phyloP scores from a whole-genome alignment of 768 basidiomycete species.

The Rhodotorula graminis region DNA sequence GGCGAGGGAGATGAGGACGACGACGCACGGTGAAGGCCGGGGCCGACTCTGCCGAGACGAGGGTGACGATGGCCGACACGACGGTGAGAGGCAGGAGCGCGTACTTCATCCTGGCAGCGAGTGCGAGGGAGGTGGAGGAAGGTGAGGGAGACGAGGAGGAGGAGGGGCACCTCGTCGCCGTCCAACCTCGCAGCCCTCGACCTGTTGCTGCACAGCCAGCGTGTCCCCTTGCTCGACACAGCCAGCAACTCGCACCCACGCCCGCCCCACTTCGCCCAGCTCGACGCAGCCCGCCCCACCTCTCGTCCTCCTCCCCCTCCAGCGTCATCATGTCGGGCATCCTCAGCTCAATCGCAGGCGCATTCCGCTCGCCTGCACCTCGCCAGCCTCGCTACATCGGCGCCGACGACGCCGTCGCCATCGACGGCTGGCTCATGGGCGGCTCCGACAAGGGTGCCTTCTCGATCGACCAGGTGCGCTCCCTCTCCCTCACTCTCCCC shows the following conservation, averaged over 20 bases:
- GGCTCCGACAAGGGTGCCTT: constrained; percentile 63
- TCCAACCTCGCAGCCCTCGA: no score
- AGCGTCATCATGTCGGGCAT: constrained; percentile 1
- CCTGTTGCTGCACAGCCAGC: no score
- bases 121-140: background rate
- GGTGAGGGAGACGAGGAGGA: background rate
- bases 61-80: constrained; percentile 5
- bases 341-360: constrained; percentile 1
- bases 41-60: constrained; percentile 18
- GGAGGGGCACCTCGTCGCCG: background rate
- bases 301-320: background rate
- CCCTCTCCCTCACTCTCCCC: background rate
- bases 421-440: constrained; percentile 92
- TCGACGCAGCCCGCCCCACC: background rate
- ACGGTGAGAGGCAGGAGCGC: constrained; percentile 25
- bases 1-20: background rate
- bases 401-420: constrained; percentile 52
- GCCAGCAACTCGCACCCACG: no score
- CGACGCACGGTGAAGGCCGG: constrained; percentile 29
- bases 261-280: background rate
- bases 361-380: background rate
- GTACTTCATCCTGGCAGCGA: constrained; percentile 18
- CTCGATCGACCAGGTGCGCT: constrained; percentile 76
- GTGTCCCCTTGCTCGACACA: no score
- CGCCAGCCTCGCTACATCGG: constrained; percentile 4